Evolutionary conservation across 2,329 filamentous ascomycete species (phyloP).

Genomic region (Aspergillus sp.): DNA sequence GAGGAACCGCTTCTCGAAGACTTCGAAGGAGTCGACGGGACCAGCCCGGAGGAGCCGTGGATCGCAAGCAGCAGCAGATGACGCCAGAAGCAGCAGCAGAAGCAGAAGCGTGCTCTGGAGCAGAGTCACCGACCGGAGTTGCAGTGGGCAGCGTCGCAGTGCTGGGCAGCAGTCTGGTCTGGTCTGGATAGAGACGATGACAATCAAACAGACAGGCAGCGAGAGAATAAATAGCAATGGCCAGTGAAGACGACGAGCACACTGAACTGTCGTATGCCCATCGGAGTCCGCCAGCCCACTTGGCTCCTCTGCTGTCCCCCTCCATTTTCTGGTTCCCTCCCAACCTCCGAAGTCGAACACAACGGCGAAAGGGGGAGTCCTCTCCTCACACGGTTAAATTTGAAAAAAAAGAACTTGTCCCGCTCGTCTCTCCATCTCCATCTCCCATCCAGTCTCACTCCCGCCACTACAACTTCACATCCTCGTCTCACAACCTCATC

Average conservation of each 20-base stretch:
- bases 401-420: constrained; percentile 4
- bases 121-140: too few relatives aligned
- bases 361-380: constrained; percentile 4
- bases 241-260: too few relatives aligned
- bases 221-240: too few relatives aligned
- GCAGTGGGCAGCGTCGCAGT: background rate
- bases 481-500: too few relatives aligned
- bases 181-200: too few relatives aligned
- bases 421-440: background rate
- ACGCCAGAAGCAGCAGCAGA: background rate
- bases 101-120: too few relatives aligned
- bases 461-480: background rate
- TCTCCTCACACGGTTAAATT: background rate
- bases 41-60: too few relatives aligned
- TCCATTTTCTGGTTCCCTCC: constrained; percentile 15
- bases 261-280: background rate
- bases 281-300: constrained; percentile 18
- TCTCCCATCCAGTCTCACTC: constrained; percentile 6
- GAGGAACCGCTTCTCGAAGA: background rate
- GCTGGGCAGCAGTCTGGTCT: too few relatives aligned
- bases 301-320: constrained; percentile 8
- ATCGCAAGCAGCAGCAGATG: too few relatives aligned
- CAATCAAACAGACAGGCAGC: too few relatives aligned
- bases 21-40: background rate
- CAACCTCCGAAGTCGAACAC: constrained; percentile 9